Conservation (phyloP, 75 land plant species). For the Selaginella moellendorffii region DNA sequence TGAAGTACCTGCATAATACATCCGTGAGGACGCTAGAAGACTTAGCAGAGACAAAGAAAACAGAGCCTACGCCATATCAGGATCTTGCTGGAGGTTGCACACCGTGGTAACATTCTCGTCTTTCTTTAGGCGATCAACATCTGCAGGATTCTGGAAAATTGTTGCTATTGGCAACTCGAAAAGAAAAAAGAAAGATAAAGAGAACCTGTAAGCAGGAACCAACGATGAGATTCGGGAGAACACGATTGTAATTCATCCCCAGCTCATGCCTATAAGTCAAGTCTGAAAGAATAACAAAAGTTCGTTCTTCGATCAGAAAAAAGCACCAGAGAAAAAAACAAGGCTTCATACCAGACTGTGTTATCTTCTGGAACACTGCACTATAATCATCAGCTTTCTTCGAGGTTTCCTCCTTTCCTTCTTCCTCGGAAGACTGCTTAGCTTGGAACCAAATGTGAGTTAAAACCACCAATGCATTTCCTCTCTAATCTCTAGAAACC, state of each 20-base stretch:
- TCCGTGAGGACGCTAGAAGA: neutral
- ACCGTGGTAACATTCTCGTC: conserved; percentile 67
- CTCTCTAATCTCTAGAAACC: no score
- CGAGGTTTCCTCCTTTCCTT: neutral
- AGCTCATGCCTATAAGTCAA: conserved; percentile 89
- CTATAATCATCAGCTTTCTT: neutral
- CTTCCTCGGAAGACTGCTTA: no score
- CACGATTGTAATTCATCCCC: conserved; percentile 89
- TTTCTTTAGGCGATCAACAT: conserved; percentile 68
- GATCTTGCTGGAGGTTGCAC: conserved; percentile 82
- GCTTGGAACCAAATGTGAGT: no score
- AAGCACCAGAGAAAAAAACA: neutral
- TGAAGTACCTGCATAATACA: conserved; percentile 49
- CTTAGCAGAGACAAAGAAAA: neutral
- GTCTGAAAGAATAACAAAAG: conserved; percentile 25
- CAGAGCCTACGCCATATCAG: conserved; percentile 96
- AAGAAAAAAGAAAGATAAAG: neutral
- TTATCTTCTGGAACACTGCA: neutral
- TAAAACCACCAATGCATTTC: no score
- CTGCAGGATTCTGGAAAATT: conserved; percentile 57
- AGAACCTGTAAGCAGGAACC: conserved; percentile 93
- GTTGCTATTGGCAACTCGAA: neutral
- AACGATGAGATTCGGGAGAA: conserved; percentile 86
- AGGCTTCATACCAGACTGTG: neutral
- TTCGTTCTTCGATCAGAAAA: neutral